Percentiles rank a stretch among this genome's conserved stretches.
Conservation (phyloP, 345 rosid species). For the Pistacia atlantica region DNA sequence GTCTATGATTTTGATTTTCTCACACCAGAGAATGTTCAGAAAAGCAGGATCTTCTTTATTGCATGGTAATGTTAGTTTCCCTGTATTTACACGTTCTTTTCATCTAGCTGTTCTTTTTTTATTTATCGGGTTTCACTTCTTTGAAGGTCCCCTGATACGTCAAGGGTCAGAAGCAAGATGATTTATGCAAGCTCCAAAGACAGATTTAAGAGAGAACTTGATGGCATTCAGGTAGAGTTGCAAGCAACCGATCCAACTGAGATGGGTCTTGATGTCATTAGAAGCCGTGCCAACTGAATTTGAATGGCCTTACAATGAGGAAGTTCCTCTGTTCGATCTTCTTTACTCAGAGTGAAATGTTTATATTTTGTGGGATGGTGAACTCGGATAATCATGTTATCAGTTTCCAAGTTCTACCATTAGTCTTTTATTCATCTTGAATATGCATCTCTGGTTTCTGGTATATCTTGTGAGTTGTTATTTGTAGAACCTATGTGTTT, state of each 20-base stretch:
- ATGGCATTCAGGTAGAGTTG: slow-evolving; percentile 55
- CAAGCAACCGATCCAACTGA: slow-evolving; percentile 64
- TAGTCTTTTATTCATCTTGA: slow-evolving; percentile 20
- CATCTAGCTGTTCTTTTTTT: background rate
- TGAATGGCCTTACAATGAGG: slow-evolving; percentile 4
- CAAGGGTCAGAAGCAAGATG: slow-evolving; percentile 67
- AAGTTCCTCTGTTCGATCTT: slow-evolving; percentile 13
- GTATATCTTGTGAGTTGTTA: slow-evolving; percentile 33
- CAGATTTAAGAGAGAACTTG: slow-evolving; percentile 52
- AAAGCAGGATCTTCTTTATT: slow-evolving; percentile 62
- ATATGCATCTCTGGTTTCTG: slow-evolving; percentile 24
- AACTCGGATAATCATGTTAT: slow-evolving; percentile 29
- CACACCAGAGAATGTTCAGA: slow-evolving; percentile 54
- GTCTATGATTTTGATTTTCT: slow-evolving; percentile 63
- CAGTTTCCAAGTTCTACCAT: slow-evolving; percentile 31
- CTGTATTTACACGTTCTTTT: background rate
- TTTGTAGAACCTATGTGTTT: slow-evolving; percentile 38
- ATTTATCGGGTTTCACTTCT: background rate
- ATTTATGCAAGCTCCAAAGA: slow-evolving; percentile 67
- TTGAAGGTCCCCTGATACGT: slow-evolving; percentile 56
- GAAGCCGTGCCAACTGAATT: slow-evolving; percentile 51
- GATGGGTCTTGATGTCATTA: slow-evolving; percentile 59
- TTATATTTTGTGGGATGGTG: slow-evolving; percentile 35
- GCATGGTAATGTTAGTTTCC: slow-evolving; percentile 44
- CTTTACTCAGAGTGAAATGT: slow-evolving; percentile 30